phyloP scores from a whole-genome alignment of 2,329 filamentous ascomycete species.

The Xylaria sp. region DNA sequence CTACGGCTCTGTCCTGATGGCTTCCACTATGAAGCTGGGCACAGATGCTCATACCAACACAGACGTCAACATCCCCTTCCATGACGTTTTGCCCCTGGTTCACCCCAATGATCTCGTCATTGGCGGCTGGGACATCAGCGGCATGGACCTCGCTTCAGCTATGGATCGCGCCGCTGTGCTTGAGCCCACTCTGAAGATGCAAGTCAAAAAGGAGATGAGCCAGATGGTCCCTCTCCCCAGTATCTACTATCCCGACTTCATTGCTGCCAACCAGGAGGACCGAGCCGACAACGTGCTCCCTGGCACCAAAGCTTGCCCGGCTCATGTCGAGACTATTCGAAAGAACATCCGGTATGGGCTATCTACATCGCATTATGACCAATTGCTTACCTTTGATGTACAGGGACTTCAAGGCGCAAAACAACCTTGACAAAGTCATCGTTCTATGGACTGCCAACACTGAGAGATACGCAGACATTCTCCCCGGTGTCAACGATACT shows the following conservation, averaged over 20 bases:
- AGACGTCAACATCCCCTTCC: constrained; percentile 96
- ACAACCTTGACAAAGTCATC: constrained; percentile 89
- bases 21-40: constrained; percentile 94
- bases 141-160: constrained; percentile 78
- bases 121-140: constrained; percentile 96
- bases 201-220: constrained; percentile 90
- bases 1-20: constrained; percentile 97
- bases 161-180: constrained; percentile 96
- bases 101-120: constrained; percentile 94
- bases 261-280: constrained; percentile 95
- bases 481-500: constrained; percentile 90
- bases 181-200: constrained; percentile 85
- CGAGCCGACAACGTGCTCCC: constrained; percentile 86
- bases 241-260: constrained; percentile 99
- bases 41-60: constrained; percentile 74
- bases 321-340: constrained; percentile 88
- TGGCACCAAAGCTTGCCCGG: constrained; percentile 76
- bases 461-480: constrained; percentile 86
- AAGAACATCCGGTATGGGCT: constrained; percentile 71
- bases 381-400: constrained; percentile 14
- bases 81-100: constrained; percentile 89
- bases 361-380: not conserved
- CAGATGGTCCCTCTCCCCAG: constrained; percentile 83
- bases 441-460: constrained; percentile 99
- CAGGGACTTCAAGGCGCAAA: constrained; percentile 80